Evolutionary conservation across 192 early-diverging fungal genomes (phyloP), one percentile per base, ranked within the genome.

Genomic region (Podila verticillata): DNA sequence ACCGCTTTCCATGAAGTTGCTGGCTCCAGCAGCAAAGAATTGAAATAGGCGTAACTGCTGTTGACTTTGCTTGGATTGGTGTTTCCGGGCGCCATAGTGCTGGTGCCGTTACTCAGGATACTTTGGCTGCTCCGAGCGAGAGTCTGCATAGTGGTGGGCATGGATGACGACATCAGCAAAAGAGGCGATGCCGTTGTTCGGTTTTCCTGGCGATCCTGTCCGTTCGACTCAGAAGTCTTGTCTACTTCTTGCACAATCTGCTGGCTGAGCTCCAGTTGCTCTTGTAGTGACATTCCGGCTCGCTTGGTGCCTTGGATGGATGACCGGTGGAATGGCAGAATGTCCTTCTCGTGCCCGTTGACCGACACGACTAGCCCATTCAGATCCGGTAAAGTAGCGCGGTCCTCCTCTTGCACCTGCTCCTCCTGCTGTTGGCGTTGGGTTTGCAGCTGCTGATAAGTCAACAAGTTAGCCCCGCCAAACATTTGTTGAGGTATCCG

Each of bases 181-280:
- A 80, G 32, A 0, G 77, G 77, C 12, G 74, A 82, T 8, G 69
- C 28, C n/a, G 62, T 67, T n/a, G 63, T 12, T 35, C 47, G 63
- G 10, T 24, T 44, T 4, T 82, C 72, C 20, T 48, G 63, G 17
- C 49, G 35, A 49, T 68, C 80, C 22, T 20, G 9, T 36, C 73
- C 66, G 15, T 72, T 70, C 0, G 62, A 64, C 13, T 68, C 70
- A 10, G 56, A 35, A 3, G 51, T 75, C 69, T 39, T 39, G n/a
- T 72, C 61, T 7, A 80, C 75, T 47, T 80, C 77, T 32, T 80
- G 65, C 10, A 80, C 77, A 63, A 80, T 80, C 29, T 80, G 77
- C 22, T 68, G 65, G 26, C 77, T 80, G 13, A 80, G 66, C 48
- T 80, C 77, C 8, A 80, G 61, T 29, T 80, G 77, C 2, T 80